Percentiles rank a stretch among this genome's conserved stretches.
These are phyloP conservation scores for Dryas drummondii DNA, from an alignment of 306 rosid species.

Conservation along the genomic window DNA sequence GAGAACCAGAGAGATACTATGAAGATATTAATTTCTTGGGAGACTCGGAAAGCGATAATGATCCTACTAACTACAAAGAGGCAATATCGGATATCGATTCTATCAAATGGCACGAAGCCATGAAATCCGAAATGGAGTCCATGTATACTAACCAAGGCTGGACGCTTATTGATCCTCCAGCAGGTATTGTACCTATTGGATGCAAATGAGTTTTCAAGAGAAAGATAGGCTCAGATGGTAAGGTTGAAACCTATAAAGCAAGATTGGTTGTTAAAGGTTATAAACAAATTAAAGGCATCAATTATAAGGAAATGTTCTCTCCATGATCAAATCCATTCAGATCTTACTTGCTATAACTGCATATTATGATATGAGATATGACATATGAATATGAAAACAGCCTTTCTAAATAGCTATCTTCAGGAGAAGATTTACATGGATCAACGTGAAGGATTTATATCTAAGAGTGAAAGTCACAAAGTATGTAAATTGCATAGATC, in stretches of 20 bases:
- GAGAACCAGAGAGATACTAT: too few species aligned
- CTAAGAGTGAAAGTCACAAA: neutral
- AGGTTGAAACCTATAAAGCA: neutral
- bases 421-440: neutral
- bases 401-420: neutral
- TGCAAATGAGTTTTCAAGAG: neutral
- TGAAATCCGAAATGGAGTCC: too few species aligned
- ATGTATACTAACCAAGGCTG: neutral
- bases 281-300: neutral
- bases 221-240: neutral
- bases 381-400: neutral
- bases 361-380: neutral
- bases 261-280: neutral
- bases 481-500: neutral
- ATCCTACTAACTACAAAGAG: neutral
- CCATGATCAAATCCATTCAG: neutral
- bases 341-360: neutral
- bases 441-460: neutral
- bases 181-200: neutral
- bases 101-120: neutral
- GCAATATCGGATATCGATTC: neutral
- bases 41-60: too few species aligned
- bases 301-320: neutral
- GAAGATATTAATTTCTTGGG: too few species aligned
- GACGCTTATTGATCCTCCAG: neutral